Conservation (phyloP, 495 filamentous ascomycete species). For the Annulohypoxylon nitens region DNA sequence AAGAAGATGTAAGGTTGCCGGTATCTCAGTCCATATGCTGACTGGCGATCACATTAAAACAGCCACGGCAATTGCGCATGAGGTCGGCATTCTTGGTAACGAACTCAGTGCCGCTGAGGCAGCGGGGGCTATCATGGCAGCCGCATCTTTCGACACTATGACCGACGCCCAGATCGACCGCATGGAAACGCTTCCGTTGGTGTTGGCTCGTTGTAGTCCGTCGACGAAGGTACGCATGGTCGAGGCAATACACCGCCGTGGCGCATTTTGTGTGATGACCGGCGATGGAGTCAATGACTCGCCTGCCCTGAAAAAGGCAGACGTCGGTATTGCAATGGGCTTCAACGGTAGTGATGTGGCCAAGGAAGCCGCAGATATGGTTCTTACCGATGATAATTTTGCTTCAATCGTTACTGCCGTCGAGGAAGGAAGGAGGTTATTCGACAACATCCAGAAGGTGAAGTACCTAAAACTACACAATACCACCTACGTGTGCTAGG, state of each 20-base stretch:
- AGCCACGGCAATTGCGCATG: conserved; percentile 70
- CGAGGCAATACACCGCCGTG: conserved; percentile 74
- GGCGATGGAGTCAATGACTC: conserved; percentile 92
- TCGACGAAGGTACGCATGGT: conserved; percentile 85
- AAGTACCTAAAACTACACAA: conserved; percentile 1
- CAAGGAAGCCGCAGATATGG: conserved; percentile 87
- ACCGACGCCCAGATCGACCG: conserved; percentile 73
- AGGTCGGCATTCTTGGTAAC: conserved; percentile 58
- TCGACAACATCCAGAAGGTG: conserved; percentile 77
- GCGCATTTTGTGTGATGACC: conserved; percentile 80
- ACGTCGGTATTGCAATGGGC: conserved; percentile 90
- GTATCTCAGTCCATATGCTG: conserved; percentile 72
- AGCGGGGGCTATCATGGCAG: conserved; percentile 65
- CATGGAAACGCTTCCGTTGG: conserved; percentile 73
- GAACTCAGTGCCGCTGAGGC: conserved; percentile 56
- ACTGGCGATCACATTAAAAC: conserved; percentile 75
- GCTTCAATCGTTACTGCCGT: conserved; percentile 79
- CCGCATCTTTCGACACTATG: conserved; percentile 75
- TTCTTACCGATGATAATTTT: conserved; percentile 87
- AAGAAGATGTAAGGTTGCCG: conserved; percentile 64
- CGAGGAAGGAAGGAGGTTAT: conserved; percentile 72
- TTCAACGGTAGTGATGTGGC: conserved; percentile 83
- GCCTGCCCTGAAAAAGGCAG: conserved; percentile 81
- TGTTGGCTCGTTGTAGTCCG: conserved; percentile 78
- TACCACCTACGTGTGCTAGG: neutral